Conservation (phyloP, 495 filamentous ascomycete species). For the Talaromyces trachyspermus region DNA sequence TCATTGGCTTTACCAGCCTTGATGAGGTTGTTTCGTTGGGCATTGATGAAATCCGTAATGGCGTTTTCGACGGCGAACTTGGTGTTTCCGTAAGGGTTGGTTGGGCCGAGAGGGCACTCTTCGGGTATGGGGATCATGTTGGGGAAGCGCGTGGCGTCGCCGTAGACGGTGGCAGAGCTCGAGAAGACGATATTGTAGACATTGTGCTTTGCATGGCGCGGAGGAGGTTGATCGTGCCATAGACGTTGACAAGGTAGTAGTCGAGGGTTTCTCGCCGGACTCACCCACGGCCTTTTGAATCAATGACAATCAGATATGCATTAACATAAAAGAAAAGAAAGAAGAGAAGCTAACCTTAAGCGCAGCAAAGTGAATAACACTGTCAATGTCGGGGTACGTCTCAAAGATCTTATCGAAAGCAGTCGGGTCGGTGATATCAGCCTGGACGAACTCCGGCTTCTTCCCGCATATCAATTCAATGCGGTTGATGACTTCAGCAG, state of each 20-base stretch:
- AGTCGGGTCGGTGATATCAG: conserved; percentile 80
- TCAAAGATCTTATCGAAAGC: conserved; percentile 82
- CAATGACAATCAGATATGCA: neutral
- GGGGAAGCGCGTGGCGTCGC: conserved; percentile 90
- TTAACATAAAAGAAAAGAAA: neutral
- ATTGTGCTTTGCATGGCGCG: conserved; percentile 79
- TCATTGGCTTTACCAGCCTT: conserved; percentile 67
- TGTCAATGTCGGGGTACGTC: conserved; percentile 88
- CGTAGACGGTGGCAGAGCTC: conserved; percentile 93
- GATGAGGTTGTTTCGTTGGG: conserved; percentile 74
- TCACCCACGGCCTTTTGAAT: conserved; percentile 78
- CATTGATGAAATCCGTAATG: conserved; percentile 84
- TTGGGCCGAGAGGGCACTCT: conserved; percentile 88
- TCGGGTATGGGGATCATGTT: conserved; percentile 99
- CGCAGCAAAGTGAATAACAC: conserved; percentile 96
- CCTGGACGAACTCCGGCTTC: conserved; percentile 74
- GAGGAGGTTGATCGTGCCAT: conserved; percentile 83
- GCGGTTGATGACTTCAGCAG: conserved; percentile 77
- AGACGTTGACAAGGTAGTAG: conserved; percentile 96
- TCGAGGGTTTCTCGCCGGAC: conserved; percentile 92
- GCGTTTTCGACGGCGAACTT: conserved; percentile 85
- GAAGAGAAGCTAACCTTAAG: conserved; percentile 64
- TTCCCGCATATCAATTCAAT: conserved; percentile 91
- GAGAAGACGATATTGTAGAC: conserved; percentile 98
- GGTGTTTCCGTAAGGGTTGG: conserved; percentile 94